These are phyloP conservation scores for Phaeosphaeriaceae sp. DNA, from an alignment of 2,329 filamentous ascomycete genomes.

Conservation along the genomic window DNA sequence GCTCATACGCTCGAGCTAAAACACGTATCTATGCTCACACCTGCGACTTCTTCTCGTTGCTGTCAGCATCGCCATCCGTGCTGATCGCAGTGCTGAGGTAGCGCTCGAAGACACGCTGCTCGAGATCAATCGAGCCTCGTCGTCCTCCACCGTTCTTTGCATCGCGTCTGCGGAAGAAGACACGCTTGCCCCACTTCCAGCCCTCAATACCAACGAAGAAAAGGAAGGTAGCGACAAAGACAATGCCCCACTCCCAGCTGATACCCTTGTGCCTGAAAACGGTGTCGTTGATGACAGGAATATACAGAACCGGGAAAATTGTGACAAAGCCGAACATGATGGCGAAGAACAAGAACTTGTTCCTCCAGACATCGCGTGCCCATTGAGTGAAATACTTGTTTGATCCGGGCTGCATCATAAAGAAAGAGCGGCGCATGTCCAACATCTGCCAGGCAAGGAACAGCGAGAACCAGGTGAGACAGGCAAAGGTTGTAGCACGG, in stretches of 20 bases:
- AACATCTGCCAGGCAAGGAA: slow-evolving; percentile 79
- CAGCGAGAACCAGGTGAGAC: slow-evolving; percentile 76
- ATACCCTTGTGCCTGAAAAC: slow-evolving; percentile 73
- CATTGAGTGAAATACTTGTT: slow-evolving; percentile 66
- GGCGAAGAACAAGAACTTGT: slow-evolving; percentile 67
- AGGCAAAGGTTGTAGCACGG: slow-evolving; percentile 75
- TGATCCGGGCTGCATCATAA: slow-evolving; percentile 71
- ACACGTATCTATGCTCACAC: slow-evolving; percentile 1
- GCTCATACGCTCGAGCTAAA: neutral
- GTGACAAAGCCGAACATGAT: slow-evolving; percentile 45
- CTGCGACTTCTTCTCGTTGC: slow-evolving; percentile 34
- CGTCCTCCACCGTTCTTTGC: slow-evolving; percentile 24
- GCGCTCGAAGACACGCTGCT: slow-evolving; percentile 40
- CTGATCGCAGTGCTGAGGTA: slow-evolving; percentile 43
- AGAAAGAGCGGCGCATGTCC: slow-evolving; percentile 74
- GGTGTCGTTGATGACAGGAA: slow-evolving; percentile 69
- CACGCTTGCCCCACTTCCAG: slow-evolving; percentile 72
- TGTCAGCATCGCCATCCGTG: slow-evolving; percentile 29
- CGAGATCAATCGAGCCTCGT: slow-evolving; percentile 38
- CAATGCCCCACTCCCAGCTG: slow-evolving; percentile 73
- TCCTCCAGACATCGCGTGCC: slow-evolving; percentile 72
- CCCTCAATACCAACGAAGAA: slow-evolving; percentile 70
- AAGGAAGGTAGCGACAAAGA: slow-evolving; percentile 66
- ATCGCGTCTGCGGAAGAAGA: slow-evolving; percentile 39
- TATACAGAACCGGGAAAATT: slow-evolving; percentile 59